These are phyloP conservation scores for Eucalyptus marginata DNA, from an alignment of 345 rosid genomes.

Conservation along the genomic window DNA sequence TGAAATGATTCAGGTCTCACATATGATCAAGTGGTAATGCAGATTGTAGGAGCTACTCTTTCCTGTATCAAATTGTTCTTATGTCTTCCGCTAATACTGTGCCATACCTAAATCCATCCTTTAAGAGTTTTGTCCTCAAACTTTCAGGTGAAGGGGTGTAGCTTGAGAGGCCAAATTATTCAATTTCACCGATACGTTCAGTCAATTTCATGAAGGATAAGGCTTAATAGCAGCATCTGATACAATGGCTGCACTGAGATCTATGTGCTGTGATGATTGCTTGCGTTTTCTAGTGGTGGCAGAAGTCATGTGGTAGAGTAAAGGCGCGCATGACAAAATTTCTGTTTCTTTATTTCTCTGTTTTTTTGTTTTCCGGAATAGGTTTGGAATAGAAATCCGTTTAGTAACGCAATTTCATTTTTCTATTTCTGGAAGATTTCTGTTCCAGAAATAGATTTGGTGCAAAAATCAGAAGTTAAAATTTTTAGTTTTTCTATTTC, in stretches of 20 bases:
- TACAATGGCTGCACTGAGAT: not conserved
- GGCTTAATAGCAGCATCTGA: not conserved
- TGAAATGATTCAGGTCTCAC: not conserved
- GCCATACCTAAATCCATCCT: not conserved
- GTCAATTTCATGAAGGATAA: not conserved
- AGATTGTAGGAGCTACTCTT: not conserved
- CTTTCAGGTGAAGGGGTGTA: constrained; percentile 49
- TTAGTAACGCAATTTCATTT: no score
- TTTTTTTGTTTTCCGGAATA: no score
- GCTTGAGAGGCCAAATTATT: constrained; percentile 49
- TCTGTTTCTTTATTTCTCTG: no score
- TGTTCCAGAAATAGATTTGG: no score
- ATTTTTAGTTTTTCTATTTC: no score
- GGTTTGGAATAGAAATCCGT: no score
- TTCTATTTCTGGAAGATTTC: no score
- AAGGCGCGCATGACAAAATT: no score
- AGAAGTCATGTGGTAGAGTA: not conserved
- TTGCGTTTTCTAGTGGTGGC: not conserved
- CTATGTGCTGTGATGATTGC: not conserved
- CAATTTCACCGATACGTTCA: constrained; percentile 14
- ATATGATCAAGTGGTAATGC: not conserved
- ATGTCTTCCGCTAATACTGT: not conserved
- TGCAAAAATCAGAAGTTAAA: no score
- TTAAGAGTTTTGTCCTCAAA: not conserved
- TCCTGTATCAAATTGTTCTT: not conserved